Conservation (phyloP, 2,329 filamentous ascomycete genomes). For the Diaporthe citri region DNA sequence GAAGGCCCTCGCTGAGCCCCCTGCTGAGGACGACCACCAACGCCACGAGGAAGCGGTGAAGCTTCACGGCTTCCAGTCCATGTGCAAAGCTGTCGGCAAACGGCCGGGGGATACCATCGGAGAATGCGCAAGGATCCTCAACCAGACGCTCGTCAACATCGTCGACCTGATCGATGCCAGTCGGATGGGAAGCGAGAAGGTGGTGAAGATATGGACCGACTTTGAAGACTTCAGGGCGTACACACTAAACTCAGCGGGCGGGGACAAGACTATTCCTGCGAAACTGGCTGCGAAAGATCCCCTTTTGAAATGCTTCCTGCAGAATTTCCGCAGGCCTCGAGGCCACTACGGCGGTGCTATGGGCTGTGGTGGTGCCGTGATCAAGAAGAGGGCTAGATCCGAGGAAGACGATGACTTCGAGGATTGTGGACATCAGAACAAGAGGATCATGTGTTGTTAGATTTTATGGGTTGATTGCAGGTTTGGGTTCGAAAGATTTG, state of each 20-base stretch:
- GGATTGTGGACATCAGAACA: not conserved
- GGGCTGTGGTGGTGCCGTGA: no score
- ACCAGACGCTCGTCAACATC: conserved; percentile 14
- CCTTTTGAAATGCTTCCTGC: not conserved
- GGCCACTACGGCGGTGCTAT: no score
- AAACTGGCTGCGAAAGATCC: not conserved
- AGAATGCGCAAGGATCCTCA: not conserved
- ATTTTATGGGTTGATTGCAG: no score
- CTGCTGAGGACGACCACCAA: not conserved
- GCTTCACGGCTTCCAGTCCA: conserved; percentile 16
- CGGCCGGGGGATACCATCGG: not conserved
- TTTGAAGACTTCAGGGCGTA: conserved; percentile 2
- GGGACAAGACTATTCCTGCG: not conserved
- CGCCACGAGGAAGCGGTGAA: not conserved
- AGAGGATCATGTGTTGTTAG: not conserved
- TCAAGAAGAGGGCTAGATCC: conserved; percentile 7
- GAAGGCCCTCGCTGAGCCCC: not conserved
- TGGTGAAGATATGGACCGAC: not conserved
- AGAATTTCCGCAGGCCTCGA: not conserved
- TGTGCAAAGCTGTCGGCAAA: conserved; percentile 4
- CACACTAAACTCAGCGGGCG: not conserved
- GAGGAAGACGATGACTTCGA: not conserved
- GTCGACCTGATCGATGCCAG: conserved; percentile 18
- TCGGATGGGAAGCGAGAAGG: not conserved
- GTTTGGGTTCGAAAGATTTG: no score